Conservation (phyloP, 116 monocot genomes). For the Posidonia oceanica region DNA sequence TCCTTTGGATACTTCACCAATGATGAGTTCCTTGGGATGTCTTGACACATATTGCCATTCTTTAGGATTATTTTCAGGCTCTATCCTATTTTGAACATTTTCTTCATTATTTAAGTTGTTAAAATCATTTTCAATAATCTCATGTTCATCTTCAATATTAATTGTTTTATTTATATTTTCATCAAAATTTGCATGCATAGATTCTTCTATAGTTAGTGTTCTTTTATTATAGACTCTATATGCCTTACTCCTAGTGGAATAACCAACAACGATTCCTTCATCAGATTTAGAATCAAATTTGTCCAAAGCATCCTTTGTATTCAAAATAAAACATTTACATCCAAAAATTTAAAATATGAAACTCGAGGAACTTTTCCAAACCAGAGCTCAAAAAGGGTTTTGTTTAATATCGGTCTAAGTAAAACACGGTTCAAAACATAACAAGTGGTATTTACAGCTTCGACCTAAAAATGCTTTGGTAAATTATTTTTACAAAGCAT, state of each 20-base stretch:
- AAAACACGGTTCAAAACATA: not conserved
- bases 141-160: not conserved
- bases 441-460: not conserved
- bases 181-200: not conserved
- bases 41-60: not conserved
- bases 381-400: no score
- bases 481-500: not conserved
- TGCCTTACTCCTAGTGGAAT: no score
- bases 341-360: no score
- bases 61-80: not conserved
- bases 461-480: no score
- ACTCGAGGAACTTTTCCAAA: no score
- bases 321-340: no score
- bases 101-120: not conserved
- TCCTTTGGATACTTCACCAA: not conserved
- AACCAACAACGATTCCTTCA: no score
- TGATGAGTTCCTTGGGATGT: not conserved
- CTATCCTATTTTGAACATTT: not conserved
- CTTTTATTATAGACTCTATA: not conserved
- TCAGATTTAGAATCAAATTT: no score
- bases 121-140: not conserved
- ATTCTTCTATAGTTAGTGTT: not conserved
- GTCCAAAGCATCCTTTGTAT: no score
- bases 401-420: no score
- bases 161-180: not conserved